Base-by-base conservation (phyloP, 2,329 filamentous ascomycete species). In the Colletotrichum tropicale region DNA sequence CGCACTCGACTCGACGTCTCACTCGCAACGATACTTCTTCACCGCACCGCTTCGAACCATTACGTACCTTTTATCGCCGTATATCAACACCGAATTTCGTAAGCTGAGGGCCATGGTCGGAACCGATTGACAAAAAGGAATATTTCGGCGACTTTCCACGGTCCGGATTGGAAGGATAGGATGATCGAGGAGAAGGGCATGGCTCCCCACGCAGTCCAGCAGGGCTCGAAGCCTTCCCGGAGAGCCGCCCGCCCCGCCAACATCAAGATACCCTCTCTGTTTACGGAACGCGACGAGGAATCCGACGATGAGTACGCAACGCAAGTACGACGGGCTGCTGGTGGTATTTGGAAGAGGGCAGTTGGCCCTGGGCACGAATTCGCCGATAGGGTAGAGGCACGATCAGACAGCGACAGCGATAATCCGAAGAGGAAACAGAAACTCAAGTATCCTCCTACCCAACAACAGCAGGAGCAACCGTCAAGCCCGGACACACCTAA, bases 401-500 rank as follows among this genome's bases (percentile, higher is more conserved):
- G 74, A 8, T 77, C 74, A 32, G 75, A 74, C 48, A 76, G 75
- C 65, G 75, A 76, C 38, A 76, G 74, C 26, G 70, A 74, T 15
- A 24, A 32, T 32, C 56, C 58, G 18, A 28, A 18, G 18, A 52
- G 56, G 69, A 65, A 43, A 43, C 48, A 48, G 3, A 43, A n/a
- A 15, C 15, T 56, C 43, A 73, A 65, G 62, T 38, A 68, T 12
- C 64, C 64, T 38, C 64, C 48, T 18, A 67, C 30, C 6, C 52
- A 61, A 16, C 66, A 60, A 52, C 71, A 74, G 36, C 71, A 74
- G 21, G 32, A 69, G 30, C 65, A 38, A 13, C 71, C 64, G 21
- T 73, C 64, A 24, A 75, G 62, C 32, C 73, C 73, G 16, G 70
- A 75, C 6, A 73, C 28, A 8, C 70, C 73, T 9, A 68, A 34